Percentiles rank a stretch among this genome's conserved stretches.
Conservation (phyloP, 75 land plant species). For the Pseudotsuga menziesii region DNA sequence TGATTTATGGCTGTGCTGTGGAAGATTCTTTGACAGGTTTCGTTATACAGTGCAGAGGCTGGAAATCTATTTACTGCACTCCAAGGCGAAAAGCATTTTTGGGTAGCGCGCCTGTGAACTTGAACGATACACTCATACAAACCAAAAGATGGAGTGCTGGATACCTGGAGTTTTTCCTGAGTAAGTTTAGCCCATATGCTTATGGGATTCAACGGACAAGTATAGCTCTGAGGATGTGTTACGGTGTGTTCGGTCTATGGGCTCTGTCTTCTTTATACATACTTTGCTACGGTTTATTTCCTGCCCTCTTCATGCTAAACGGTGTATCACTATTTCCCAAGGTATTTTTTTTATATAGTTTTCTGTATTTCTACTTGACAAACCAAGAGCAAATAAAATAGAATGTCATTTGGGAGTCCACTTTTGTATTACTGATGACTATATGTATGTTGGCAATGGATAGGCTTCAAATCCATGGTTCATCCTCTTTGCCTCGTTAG, state of each 20-base stretch:
- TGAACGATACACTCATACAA: conserved; percentile 30
- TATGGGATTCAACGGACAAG: conserved; percentile 13
- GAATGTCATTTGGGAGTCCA: too few species aligned
- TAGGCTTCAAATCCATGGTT: conserved; percentile 33
- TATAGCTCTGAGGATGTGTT: conserved; percentile 12
- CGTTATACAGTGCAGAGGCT: conserved; percentile 48
- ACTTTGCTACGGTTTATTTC: conserved; percentile 28
- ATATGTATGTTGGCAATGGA: too few species aligned
- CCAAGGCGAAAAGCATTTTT: conserved; percentile 32
- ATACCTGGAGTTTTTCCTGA: conserved; percentile 19
- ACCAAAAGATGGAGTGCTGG: conserved; percentile 35
- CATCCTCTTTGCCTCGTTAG: conserved; percentile 18
- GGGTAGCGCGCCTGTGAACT: conserved; percentile 31
- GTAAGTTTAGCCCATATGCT: conserved; percentile 19
- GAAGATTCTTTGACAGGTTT: conserved; percentile 60
- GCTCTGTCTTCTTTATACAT: conserved; percentile 21
- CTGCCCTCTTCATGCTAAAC: conserved; percentile 30
- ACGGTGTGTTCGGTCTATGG: conserved; percentile 26
- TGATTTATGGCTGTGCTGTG: conserved; percentile 57
- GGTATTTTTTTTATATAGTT: too few species aligned
- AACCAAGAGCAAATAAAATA: background rate
- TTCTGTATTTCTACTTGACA: too few species aligned
- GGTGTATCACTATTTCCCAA: conserved; percentile 32
- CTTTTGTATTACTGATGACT: too few species aligned
- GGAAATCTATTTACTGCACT: conserved; percentile 33